Percentiles rank a stretch among this genome's conserved stretches.
phyloP scores from a whole-genome alignment of 192 early-diverging fungal genomes.

The Coemansia sp. region DNA sequence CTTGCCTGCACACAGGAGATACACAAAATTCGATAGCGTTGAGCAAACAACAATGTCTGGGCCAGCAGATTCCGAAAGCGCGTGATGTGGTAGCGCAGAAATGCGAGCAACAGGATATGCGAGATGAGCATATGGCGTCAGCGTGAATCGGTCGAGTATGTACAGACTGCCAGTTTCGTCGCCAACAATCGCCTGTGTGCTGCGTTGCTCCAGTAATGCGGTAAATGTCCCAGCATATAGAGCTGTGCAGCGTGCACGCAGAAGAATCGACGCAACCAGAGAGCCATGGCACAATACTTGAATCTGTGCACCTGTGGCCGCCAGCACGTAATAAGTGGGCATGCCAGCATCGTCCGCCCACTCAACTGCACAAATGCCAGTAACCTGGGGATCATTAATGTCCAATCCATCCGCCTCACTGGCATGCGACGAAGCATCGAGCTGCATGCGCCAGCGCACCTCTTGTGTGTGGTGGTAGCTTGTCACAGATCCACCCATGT shows the following conservation, averaged over 20 bases:
- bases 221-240: constrained; percentile 34
- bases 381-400: constrained; percentile 10
- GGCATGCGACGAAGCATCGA: not conserved
- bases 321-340: constrained; percentile 43
- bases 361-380: constrained; percentile 29
- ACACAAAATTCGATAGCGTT: constrained; percentile 40
- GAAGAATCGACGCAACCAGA: constrained; percentile 21
- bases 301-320: constrained; percentile 21
- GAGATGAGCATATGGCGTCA: constrained; percentile 31
- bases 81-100: constrained; percentile 26
- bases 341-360: constrained; percentile 35
- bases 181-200: constrained; percentile 35
- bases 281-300: constrained; percentile 36
- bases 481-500: constrained; percentile 42
- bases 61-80: constrained; percentile 11
- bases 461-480: constrained; percentile 40
- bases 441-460: constrained; percentile 34
- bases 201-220: not conserved
- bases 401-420: not conserved
- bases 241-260: constrained; percentile 20
- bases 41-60: constrained; percentile 39
- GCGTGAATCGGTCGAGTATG: constrained; percentile 38
- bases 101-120: constrained; percentile 30
- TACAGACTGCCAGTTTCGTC: constrained; percentile 34
- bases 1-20: constrained; percentile 25